These are phyloP conservation scores for Golovinomyces cichoracearum DNA, from an alignment of 2,329 filamentous ascomycete species.

Conservation along the genomic window DNA sequence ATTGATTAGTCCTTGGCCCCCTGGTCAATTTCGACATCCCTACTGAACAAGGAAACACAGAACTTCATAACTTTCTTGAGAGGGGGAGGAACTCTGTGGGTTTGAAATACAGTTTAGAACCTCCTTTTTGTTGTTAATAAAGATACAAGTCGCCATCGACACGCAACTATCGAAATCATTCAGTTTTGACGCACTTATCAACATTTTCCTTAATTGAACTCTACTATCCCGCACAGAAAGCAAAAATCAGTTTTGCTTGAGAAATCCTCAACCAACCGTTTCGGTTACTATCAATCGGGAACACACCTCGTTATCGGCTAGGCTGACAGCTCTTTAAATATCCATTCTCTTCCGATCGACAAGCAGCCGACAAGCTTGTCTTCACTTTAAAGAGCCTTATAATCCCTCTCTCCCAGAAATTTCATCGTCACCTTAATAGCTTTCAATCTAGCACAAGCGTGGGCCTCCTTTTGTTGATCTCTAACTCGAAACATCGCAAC, in stretches of 20 bases:
- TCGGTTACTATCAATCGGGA: no score
- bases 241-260: no score
- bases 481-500: background rate
- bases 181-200: no score
- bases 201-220: no score
- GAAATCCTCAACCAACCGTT: no score
- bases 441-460: background rate
- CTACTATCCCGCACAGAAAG: no score
- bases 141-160: background rate
- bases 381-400: background rate
- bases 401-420: background rate
- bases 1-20: background rate
- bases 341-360: background rate
- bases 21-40: background rate
- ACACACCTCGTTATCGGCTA: no score
- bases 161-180: no score
- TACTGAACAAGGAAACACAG: background rate
- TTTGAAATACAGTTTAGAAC: background rate
- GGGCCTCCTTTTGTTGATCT: background rate
- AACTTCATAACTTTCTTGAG: background rate
- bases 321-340: background rate
- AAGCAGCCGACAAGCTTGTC: constrained; percentile 5
- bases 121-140: background rate
- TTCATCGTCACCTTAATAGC: background rate
- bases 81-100: background rate